Percentiles rank a stretch among this genome's conserved stretches.
These are phyloP conservation scores for Acanthamoeba polyphaga DNA, from an alignment of 208 protist genomes.

Conservation along the genomic window DNA sequence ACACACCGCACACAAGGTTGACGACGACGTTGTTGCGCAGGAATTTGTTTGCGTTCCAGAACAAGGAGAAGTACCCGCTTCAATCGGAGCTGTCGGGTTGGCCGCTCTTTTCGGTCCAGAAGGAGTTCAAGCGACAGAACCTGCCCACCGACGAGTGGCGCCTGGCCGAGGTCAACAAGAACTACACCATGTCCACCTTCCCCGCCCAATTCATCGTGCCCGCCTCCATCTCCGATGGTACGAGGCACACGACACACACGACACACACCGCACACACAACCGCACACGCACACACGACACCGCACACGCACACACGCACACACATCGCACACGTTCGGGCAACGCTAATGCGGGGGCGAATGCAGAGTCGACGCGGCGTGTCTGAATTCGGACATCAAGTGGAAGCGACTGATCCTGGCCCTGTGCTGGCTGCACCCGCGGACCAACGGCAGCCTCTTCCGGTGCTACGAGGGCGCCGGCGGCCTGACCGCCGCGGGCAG, in stretches of 20 bases:
- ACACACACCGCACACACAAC: not conserved
- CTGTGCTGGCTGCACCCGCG: constrained; percentile 49
- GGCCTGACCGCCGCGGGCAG: not conserved
- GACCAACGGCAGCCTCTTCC: constrained; percentile 42
- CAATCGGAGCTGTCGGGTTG: constrained; percentile 49
- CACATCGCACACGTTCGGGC: not conserved
- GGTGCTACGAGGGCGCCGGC: constrained; percentile 10
- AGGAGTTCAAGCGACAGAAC: constrained; percentile 64
- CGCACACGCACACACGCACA: no score
- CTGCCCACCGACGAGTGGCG: constrained; percentile 42
- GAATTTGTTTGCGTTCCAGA: constrained; percentile 64
- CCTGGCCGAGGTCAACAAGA: constrained; percentile 60
- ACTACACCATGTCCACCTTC: constrained; percentile 32
- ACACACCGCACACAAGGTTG: not conserved
- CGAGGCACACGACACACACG: not conserved
- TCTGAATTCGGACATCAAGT: constrained; percentile 21
- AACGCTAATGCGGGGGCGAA: not conserved
- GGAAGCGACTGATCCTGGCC: constrained; percentile 34
- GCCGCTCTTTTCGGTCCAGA: constrained; percentile 25
- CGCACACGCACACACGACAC: no score
- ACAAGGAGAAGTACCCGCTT: constrained; percentile 45
- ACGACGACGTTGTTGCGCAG: not conserved
- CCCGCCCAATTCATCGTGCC: constrained; percentile 50
- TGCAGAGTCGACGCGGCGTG: constrained; percentile 49
- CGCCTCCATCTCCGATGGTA: constrained; percentile 53